Evolutionary conservation across 2,329 filamentous ascomycete species (phyloP).

Genomic region (Epichloe typhina): DNA sequence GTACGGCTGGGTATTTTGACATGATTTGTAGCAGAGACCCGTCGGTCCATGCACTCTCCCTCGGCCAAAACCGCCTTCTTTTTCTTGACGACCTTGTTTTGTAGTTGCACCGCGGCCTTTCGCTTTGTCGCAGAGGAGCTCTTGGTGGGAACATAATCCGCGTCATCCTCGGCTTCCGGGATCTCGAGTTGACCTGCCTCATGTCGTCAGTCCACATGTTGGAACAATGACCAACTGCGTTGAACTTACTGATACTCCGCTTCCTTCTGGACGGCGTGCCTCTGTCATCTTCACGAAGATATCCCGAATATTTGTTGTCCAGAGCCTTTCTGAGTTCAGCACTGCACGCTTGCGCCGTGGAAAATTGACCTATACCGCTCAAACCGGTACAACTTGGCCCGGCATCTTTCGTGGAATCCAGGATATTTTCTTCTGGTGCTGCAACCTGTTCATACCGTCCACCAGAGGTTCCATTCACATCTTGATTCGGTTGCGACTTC

Average conservation of each 20-base stretch:
- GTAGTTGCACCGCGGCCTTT: not conserved
- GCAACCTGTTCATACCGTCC: not conserved
- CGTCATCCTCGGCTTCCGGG: slow-evolving; percentile 1
- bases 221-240: not conserved
- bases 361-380: too few relatives aligned
- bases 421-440: not conserved
- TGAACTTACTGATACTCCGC: not conserved
- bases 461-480: not conserved
- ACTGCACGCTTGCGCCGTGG: not conserved
- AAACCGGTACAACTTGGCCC: not conserved
- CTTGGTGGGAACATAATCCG: not conserved
- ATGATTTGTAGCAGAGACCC: not conserved
- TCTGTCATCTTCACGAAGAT: not conserved
- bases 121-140: not conserved
- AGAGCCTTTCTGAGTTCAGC: not conserved
- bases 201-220: not conserved
- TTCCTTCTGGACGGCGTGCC: not conserved
- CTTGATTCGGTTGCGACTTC: not conserved
- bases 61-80: not conserved
- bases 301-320: not conserved
- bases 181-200: not conserved
- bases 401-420: not conserved
- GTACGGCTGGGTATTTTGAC: not conserved
- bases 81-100: slow-evolving; percentile 4
- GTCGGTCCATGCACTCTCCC: not conserved